phyloP scores from a whole-genome alignment of 2,329 filamentous ascomycete genomes.

The Cordyceps tenuipes region DNA sequence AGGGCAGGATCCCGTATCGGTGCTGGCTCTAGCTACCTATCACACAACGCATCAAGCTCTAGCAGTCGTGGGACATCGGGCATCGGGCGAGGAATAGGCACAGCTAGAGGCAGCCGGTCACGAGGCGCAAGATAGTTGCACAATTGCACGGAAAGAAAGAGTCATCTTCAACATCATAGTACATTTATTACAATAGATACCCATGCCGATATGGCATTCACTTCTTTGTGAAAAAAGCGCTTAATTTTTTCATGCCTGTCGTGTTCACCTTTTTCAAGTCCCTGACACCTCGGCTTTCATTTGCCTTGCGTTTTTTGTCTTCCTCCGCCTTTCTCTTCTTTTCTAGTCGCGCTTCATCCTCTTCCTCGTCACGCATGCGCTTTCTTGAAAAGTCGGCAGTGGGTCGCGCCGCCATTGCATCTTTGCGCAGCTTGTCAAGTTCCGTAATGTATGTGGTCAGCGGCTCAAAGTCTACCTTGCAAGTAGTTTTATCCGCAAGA shows the following conservation, averaged over 20 bases:
- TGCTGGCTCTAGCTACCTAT: constrained; percentile 19
- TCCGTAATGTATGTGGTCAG: constrained; percentile 62
- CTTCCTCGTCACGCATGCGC: constrained; percentile 57
- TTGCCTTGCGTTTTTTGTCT: constrained; percentile 73
- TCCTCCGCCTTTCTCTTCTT: constrained; percentile 84
- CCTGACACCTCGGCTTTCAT: constrained; percentile 66
- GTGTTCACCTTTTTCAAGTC: constrained; percentile 86
- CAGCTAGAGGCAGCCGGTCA: constrained; percentile 23
- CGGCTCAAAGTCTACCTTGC: constrained; percentile 54
- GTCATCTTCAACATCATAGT: constrained; percentile 5
- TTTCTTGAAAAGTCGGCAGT: constrained; percentile 65
- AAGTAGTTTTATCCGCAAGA: constrained; percentile 28
- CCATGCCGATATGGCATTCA: constrained; percentile 13
- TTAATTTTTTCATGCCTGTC: constrained; percentile 93
- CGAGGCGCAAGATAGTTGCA: constrained; percentile 22
- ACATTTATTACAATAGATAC: constrained; percentile 13
- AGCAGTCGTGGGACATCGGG: constrained; percentile 27
- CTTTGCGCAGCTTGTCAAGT: constrained; percentile 58
- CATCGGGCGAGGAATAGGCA: constrained; percentile 26
- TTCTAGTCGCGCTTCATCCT: constrained; percentile 56
- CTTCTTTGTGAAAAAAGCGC: constrained; percentile 80
- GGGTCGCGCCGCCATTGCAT: constrained; percentile 62
- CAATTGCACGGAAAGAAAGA: neutral
- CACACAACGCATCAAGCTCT: constrained; percentile 20
- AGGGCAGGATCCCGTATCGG: constrained; percentile 17